Evolutionary conservation across 2,329 filamentous ascomycete species (phyloP), one percentile per base, ranked within the genome.

Genomic region (Colletotrichum graminicola): DNA sequence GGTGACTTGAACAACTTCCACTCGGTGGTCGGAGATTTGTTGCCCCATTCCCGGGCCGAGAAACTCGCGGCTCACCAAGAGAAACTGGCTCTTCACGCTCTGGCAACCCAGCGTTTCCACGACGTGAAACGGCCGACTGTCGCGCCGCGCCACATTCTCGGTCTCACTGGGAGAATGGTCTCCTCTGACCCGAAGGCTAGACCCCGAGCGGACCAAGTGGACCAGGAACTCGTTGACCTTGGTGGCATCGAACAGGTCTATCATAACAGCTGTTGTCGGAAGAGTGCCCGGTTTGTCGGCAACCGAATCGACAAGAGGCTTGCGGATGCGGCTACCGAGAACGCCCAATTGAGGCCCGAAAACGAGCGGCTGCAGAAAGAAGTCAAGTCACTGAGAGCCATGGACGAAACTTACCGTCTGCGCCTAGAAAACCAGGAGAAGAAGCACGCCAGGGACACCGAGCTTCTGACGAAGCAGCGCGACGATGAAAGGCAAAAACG

Each of bases 161-260:
- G 76, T 18, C 74, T 87, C 18, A 80, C 80, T 3, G 73, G 77
- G 21, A 76, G 75, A 36, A 83, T 85, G 82, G 73, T 82, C 0
- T 76, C 79, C 0, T 52, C 75, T 0, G 77, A 78, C 10, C 80
- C 82, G 0, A 75, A 75, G 10, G 74, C 73, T 21, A 79, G 83
- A 4, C 77, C 79, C 0, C 73, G 78, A 0, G 82, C 81, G 5
- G 77, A 80, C 34, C 78, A 81, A 54, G 78, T 83, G 21, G 81
- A 84, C 59, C 77, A 79, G 5, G 83, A 83, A 60, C 77, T 86
- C 4, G 82, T 81, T 1, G 82, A 82, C 73, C 78, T 86, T 0
- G 85, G 85, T 5, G 84, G 84, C 7, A 78, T 86, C 32, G 82
- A 84, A 49, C 84, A 87, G 64, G 80, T 84, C 6, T 86, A 86